Base-by-base conservation (phyloP, 1,284 basidiomycete genomes). In the Boletus mariae region DNA sequence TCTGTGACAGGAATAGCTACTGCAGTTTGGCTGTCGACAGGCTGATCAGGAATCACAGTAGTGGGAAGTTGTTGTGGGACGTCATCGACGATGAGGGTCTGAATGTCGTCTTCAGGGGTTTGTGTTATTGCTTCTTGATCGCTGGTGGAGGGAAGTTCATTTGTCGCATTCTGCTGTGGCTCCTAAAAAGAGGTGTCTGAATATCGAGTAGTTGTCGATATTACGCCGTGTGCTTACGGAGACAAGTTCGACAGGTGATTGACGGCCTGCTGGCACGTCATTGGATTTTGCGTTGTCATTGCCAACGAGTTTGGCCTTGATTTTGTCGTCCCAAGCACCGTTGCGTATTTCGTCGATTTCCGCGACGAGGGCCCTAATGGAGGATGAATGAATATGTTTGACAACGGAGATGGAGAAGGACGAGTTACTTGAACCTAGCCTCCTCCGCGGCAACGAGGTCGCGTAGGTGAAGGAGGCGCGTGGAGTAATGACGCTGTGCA, bases 271-370 rank as follows among this genome's bases (percentile, higher is more conserved):
- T 23, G 57, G 58, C 47, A 57, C 34, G 49, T 54, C 57, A 45
- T 4, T 15, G 17, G 52, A 38, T 40, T 32, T 52, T 57, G 32
- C 20, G 26, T 58, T 31, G 49, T 23, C 37, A 50, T 50, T 51
- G 15, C 63, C 64, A 17, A 65, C 63, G 37, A 84, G 63, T 47
- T 75, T 75, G 6, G 69, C 69, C 34, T 69, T 72, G 26, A 85
- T 78, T 61, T 73, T 75, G 47, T 77, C 74, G 61, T 90, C 86
- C 80, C 84, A 83, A 57, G 75, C 72, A 3, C 91, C 91, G 12
- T 78, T 74, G 31, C 84, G 83, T 59, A 94, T 87, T 7, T 85
- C 81, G 52, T 88, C 83, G 45, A 92, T 90, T 67, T 92, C 88
- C 5, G 76, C 72, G 4, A 82, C 74, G 20, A 89, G 70, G 26